Evolutionary conservation across 1,284 basidiomycete genomes (phyloP), one percentile per base, ranked within the genome.

Genomic region (Dichomitus squalens): DNA sequence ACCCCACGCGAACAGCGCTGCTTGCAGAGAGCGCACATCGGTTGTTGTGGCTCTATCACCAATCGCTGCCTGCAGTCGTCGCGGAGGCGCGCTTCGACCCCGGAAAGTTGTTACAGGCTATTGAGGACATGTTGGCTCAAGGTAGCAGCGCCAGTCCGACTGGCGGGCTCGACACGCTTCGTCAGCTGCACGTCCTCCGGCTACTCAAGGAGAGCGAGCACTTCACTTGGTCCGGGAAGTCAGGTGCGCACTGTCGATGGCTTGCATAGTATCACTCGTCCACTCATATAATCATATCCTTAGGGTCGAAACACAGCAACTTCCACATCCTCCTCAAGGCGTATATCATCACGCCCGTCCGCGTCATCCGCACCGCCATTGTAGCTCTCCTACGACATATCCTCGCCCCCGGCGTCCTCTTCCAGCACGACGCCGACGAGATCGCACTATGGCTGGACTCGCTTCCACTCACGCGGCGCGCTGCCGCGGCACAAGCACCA

Each of bases 51-150:
- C 79, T 96, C 33, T 97, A 96, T 72, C 90, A 96, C 66, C 79
- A 79, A 23, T 87, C 85, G 46, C 73, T 97, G 12, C 92, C 93
- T 0, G 79, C 81, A 5, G 74, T 92, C 4, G 86, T 91, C 0
- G 83, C 85, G 0, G 95, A 96, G 70, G 85, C 86, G 7, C 81
- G 87, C 46, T 96, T 96, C 68, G 95, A 98, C 70, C 84, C 90
- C 18, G 93, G 93, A 12, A 93, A 93, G 68, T 72, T 95, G 29
- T 74, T 96, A 20, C 77, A 80, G 49, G 84, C 78, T 51, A 78
- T 82, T 46, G 73, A 79, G 29, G 74, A 68, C 5, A 55, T 50
- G 55, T 39, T 64, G n/a, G 16, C 52, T 12, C 57, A 59, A 9
- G 33, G 38, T 2, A 39, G 52, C 1, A 11, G 39, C 12, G 29